Percentiles rank a stretch among this genome's conserved stretches.
Evolutionary conservation across 768 basidiomycete species (phyloP).

Genomic region (Termitomyces sp.): DNA sequence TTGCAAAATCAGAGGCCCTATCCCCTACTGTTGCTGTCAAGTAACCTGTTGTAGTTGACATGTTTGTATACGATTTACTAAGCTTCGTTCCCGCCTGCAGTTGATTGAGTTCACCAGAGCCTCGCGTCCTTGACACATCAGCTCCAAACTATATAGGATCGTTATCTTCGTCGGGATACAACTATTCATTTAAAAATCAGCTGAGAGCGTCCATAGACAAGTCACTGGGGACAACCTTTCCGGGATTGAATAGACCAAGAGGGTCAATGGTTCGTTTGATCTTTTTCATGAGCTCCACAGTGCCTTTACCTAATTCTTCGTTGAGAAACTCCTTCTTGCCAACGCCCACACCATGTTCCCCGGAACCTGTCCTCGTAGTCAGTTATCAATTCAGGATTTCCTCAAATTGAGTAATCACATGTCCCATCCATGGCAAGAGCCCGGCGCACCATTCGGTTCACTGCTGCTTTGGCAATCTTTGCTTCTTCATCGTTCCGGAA

Average conservation of each 20-base stretch:
- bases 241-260: conserved; percentile 74
- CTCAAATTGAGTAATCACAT: conserved; percentile 34
- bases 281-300: conserved; percentile 78
- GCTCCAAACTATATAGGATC: background rate
- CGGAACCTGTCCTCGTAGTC: conserved; percentile 43
- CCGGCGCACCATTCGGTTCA: conserved; percentile 58
- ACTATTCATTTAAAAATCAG: conserved; percentile 7
- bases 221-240: conserved; percentile 46
- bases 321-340: conserved; percentile 81
- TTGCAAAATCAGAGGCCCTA: conserved; percentile 14
- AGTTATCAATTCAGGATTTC: background rate
- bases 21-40: conserved; percentile 20
- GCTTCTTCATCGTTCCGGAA: conserved; percentile 54
- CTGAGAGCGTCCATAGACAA: background rate
- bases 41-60: conserved; percentile 13
- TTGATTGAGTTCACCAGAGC: background rate
- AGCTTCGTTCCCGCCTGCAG: background rate
- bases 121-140: background rate
- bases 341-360: conserved; percentile 85
- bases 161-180: conserved; percentile 15
- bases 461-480: conserved; percentile 35
- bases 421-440: conserved; percentile 73
- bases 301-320: conserved; percentile 77
- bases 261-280: conserved; percentile 78
- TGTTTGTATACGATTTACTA: conserved; percentile 6